Base-by-base conservation (phyloP, 2,329 filamentous ascomycete genomes). In the Lojkania enalia region DNA sequence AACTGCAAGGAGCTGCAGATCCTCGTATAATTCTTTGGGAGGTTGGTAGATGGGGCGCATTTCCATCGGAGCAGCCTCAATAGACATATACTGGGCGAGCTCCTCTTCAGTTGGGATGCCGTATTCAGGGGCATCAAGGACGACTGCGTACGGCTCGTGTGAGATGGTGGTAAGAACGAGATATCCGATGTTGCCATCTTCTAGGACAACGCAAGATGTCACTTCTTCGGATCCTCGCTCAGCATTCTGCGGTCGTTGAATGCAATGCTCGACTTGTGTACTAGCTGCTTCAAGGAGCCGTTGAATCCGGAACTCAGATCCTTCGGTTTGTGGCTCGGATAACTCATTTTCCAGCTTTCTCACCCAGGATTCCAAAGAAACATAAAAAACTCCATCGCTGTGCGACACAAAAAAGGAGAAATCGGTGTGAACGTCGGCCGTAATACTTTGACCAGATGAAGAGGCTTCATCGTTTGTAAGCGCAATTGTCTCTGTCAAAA, bases 41-140 rank as follows among this genome's bases (percentile, higher is more conserved):
- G 83, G 78, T 55, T 84, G 80, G 70, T 85, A 88, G 1, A 81
- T 74, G 31, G 82, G 84, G 30, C 87, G 81, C n/a, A 82, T 80
- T 57, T 83, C 80, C 23, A 53, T 44, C 15, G 44, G 46, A n/a
- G 58, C 51, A 15, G 47, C 47, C 13, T 42, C 37, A 13, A 52
- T 38, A 14, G 47, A 47, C 52, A 65, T 49, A 32, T 57, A 62
- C 12, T 58, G 46, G 16, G 56, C 54, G 32, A 67, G 44, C 11
- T 67, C 58, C 25, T 65, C 57, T 7, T 62, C 55, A 12, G 57
- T 58, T 2, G 57, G 53, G 16, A 66, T 29, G 4, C 57, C 60
- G 5, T 63, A 42, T 46, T 69, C 70, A 5, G 77, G 74, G 5
- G 74, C 67, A 52, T 84, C 80, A 36, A 81, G 74, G 40, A 71